Conservation (phyloP, 257 asterid species). For the Solanum commersonii region DNA sequence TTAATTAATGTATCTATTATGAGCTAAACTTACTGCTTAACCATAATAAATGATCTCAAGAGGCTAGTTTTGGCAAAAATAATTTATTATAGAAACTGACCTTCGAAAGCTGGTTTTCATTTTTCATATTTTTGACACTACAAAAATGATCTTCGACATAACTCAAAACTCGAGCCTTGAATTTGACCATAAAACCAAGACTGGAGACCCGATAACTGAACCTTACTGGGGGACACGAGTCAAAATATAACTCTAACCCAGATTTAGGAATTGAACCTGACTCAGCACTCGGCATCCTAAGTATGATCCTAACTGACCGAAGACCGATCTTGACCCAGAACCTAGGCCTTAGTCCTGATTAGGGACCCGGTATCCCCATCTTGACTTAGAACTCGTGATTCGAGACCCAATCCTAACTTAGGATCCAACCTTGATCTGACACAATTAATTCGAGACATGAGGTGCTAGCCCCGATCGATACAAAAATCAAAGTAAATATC, state of each 20-base stretch:
- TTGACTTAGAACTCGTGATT: neutral
- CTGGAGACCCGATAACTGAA: neutral
- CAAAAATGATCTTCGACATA: neutral
- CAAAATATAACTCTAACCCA: neutral
- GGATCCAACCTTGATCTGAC: too few species aligned
- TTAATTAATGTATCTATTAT: neutral
- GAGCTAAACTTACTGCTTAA: neutral
- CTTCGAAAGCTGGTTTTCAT: neutral
- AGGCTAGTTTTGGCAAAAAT: neutral
- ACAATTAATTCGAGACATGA: neutral
- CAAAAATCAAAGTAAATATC: neutral
- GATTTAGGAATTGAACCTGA: neutral
- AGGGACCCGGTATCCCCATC: neutral
- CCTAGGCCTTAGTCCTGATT: too few species aligned
- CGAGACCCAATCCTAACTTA: neutral
- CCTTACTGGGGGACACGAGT: neutral
- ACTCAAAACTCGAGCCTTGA: neutral
- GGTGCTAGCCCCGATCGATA: neutral
- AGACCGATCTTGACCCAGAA: neutral
- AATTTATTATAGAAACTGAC: too few species aligned
- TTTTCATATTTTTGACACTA: too few species aligned
- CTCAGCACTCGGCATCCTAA: neutral
- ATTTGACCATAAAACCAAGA: too few species aligned
- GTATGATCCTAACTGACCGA: neutral
- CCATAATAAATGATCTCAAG: neutral